Evolutionary conservation across 495 filamentous ascomycete species (phyloP), one percentile per base, ranked within the genome.

Genomic region (Penicillium angulare): DNA sequence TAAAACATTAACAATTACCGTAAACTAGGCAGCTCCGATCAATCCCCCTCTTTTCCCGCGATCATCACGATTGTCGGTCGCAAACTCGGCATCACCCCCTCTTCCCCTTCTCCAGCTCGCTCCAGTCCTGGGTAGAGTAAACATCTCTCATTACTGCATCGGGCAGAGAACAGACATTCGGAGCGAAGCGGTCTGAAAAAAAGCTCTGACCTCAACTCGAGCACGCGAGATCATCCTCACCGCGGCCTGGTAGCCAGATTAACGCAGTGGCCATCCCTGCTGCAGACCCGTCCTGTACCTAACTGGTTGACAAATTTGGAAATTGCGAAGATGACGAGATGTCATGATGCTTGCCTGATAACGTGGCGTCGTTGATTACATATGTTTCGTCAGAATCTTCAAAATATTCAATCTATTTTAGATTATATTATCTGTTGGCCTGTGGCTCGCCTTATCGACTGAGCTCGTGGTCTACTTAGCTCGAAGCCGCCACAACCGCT

Each of bases 31-130:
- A 31, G 27, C 13, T 31, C 27, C 27, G 13, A 31, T 33, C 7
- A n/a, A 39, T 12, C 9, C 38, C 43, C 47, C 52, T 46, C 56
- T 52, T 49, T 50, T 55, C 47, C 52, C 56, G 48, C 40, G 50
- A 59, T 55, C 56, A 55, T 41, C 56, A 52, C 12, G 52, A 55
- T 59, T 49, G 44, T 55, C 52, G 44, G 41, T 29, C 39, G 24
- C 22, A 20, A n/a, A n/a, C n/a, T n/a, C n/a, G n/a, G n/a, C n/a
- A n/a, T n/a, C 35, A 13, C 21, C 43, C 51, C 38, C 13, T 34
- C 43, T 23, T 31, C 6, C 12, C 24, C 20, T 15, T n/a, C 18
- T 13, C 7, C 17, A 10, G 33, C 9, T 6, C 33, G 21, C 39
- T 48, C n/a, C n/a, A n/a, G n/a, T n/a, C n/a, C n/a, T n/a, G n/a